These are phyloP conservation scores for Aspergillus aculeatus DNA, from an alignment of 2,329 filamentous ascomycete species.

Conservation along the genomic window DNA sequence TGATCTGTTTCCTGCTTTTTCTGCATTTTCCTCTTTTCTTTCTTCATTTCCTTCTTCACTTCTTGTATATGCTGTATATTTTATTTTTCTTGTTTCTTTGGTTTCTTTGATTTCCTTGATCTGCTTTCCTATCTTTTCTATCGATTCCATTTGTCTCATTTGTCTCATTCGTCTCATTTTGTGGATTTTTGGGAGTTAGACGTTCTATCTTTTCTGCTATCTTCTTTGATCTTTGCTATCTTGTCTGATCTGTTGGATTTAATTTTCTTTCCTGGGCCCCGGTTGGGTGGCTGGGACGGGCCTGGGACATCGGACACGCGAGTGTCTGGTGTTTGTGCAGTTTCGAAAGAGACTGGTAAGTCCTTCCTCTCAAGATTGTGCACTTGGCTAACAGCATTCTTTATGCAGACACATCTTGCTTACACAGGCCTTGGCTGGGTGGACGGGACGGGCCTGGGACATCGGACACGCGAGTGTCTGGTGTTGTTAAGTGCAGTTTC, in stretches of 20 bases:
- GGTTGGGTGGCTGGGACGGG: slow-evolving; percentile 16
- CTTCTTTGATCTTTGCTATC: neutral
- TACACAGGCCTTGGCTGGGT: neutral
- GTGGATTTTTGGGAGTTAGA: neutral
- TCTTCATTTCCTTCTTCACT: neutral
- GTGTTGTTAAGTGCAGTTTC: too few species aligned
- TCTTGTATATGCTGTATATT: neutral
- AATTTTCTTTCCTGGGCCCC: neutral
- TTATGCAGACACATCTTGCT: neutral
- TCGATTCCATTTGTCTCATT: neutral
- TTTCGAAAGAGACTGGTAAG: too few species aligned
- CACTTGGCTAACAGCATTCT: too few species aligned
- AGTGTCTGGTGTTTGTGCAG: neutral
- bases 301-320: slow-evolving; percentile 17
- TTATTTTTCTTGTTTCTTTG: too few species aligned
- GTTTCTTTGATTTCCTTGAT: too few species aligned
- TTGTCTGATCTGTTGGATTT: neutral
- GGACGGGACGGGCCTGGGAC: slow-evolving; percentile 19
- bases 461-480: neutral
- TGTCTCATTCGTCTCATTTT: neutral
- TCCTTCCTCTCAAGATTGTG: neutral
- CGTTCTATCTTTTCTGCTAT: too few species aligned
- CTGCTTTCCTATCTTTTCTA: too few species aligned
- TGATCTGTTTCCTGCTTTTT: neutral
- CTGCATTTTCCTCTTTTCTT: neutral